Conservation (phyloP, 129 eudicot species). For the Arctium lappa region DNA sequence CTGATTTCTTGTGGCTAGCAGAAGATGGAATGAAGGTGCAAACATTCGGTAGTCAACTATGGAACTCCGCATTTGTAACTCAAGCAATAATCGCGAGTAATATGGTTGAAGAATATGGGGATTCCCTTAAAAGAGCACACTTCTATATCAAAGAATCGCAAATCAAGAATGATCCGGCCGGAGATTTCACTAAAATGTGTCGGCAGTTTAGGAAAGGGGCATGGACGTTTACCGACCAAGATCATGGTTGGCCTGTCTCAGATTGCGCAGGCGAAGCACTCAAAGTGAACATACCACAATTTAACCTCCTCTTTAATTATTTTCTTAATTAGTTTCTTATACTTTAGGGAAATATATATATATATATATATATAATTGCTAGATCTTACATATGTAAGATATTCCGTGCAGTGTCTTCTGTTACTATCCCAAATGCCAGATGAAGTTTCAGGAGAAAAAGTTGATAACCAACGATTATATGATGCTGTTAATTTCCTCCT, state of each 20-base stretch:
- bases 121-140: conserved; percentile 59
- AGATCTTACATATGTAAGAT: neutral
- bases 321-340: neutral
- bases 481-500: conserved; percentile 56
- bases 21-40: conserved; percentile 85
- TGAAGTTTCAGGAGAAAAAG: conserved; percentile 48
- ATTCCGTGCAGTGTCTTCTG: conserved; percentile 43
- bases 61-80: conserved; percentile 54
- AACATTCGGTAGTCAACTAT: conserved; percentile 64
- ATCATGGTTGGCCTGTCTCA: conserved; percentile 67
- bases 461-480: conserved; percentile 37
- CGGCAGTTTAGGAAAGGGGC: conserved; percentile 66
- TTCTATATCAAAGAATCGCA: conserved; percentile 65
- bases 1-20: conserved; percentile 69
- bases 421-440: conserved; percentile 51
- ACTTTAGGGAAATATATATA: neutral
- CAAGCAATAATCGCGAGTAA: conserved; percentile 60
- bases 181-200: conserved; percentile 51
- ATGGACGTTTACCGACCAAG: conserved; percentile 77
- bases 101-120: conserved; percentile 73
- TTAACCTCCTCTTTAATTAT: neutral
- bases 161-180: conserved; percentile 45
- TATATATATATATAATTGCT: neutral
- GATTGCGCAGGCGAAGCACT: conserved; percentile 68
- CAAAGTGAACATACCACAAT: conserved; percentile 27